Conservation (phyloP, 2,329 filamentous ascomycete genomes). For the Tolypocladium tundrense region DNA sequence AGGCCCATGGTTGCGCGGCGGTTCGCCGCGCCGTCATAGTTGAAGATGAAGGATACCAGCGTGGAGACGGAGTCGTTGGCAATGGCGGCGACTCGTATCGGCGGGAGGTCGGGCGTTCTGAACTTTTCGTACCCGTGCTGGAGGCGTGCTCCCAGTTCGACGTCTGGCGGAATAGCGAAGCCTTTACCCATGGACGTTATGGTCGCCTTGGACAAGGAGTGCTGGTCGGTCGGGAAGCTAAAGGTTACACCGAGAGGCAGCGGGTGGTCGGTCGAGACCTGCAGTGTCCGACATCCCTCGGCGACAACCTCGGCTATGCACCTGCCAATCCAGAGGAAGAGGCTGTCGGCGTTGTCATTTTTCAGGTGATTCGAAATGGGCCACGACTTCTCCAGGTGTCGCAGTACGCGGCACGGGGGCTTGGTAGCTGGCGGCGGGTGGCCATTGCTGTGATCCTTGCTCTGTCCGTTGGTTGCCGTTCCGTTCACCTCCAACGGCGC, state of each 20-base stretch:
- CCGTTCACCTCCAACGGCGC: conserved; percentile 1
- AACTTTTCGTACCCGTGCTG: conserved; percentile 46
- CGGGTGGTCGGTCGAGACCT: conserved; percentile 30
- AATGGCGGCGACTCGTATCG: conserved; percentile 63
- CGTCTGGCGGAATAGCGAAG: conserved; percentile 49
- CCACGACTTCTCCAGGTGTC: conserved; percentile 61
- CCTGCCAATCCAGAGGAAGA: conserved; percentile 74
- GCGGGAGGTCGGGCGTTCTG: conserved; percentile 42
- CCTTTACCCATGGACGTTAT: conserved; percentile 63
- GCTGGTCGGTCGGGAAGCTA: conserved; percentile 60
- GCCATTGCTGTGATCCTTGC: not conserved
- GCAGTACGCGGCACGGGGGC: conserved; percentile 32
- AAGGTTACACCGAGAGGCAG: conserved; percentile 60
- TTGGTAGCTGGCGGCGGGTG: not conserved
- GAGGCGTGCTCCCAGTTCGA: conserved; percentile 51
- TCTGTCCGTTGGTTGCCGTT: conserved; percentile 3
- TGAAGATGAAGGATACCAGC: conserved; percentile 65
- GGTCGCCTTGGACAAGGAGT: conserved; percentile 49
- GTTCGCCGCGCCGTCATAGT: conserved; percentile 48
- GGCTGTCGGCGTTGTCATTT: conserved; percentile 60
- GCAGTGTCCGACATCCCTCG: conserved; percentile 37
- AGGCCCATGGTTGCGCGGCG: conserved; percentile 67
- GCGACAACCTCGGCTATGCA: conserved; percentile 65
- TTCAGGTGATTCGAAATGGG: conserved; percentile 65
- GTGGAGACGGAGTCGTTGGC: conserved; percentile 76